Conservation (phyloP, 2,329 filamentous ascomycete species). For the Leptoxyphium fumago region DNA sequence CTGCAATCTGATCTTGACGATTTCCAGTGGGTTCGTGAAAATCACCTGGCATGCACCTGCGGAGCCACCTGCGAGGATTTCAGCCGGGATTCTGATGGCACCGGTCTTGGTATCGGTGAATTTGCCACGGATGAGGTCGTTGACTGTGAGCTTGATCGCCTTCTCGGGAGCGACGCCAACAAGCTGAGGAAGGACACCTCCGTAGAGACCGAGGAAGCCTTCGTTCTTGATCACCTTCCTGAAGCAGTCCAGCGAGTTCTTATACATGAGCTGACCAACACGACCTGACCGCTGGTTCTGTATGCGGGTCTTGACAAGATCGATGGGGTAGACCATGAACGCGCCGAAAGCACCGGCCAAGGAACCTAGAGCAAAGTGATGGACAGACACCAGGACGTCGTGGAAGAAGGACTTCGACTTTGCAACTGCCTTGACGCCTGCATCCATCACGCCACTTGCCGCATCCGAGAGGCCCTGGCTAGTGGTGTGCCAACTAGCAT, state of each 20-base stretch:
- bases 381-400: constrained; percentile 58
- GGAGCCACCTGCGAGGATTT: constrained; percentile 74
- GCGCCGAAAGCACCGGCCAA: constrained; percentile 91
- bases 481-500: constrained; percentile 69
- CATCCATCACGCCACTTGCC: constrained; percentile 34
- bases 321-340: constrained; percentile 99
- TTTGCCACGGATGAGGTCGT: constrained; percentile 70
- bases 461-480: constrained; percentile 29
- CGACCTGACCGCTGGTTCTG: constrained; percentile 82
- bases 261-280: constrained; percentile 80
- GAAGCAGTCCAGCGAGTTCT: constrained; percentile 93
- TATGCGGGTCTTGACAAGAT: constrained; percentile 95
- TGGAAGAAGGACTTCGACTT: constrained; percentile 44
- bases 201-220: constrained; percentile 79
- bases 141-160: constrained; percentile 97
- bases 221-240: constrained; percentile 88
- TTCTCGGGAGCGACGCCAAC: constrained; percentile 98
- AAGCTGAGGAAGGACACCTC: constrained; percentile 84
- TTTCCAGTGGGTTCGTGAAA: constrained; percentile 95
- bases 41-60: constrained; percentile 94
- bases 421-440: constrained; percentile 39
- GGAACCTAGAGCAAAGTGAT: constrained; percentile 83
- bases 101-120: constrained; percentile 62
- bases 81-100: constrained; percentile 53
- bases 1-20: constrained; percentile 97